Evolutionary conservation across 2,329 filamentous ascomycete genomes (phyloP), one percentile per base, ranked within the genome.

Genomic region (Fusarium sacchari): DNA sequence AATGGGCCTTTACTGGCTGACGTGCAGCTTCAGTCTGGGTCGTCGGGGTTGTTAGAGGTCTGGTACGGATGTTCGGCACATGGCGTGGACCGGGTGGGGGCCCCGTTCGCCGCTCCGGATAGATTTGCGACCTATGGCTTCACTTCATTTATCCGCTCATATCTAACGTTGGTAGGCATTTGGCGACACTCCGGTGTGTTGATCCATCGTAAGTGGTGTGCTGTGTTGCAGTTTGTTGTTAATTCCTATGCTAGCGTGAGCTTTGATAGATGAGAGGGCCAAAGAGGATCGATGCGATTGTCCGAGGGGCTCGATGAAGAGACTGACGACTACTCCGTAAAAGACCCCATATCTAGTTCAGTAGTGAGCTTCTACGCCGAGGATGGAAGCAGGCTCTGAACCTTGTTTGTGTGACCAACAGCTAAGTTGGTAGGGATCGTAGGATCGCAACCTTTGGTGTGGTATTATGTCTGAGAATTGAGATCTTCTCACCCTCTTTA

Each of bases 21-120:
- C 56, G 47, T 65, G 63, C 71, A 73, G 53, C 40, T 60, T 32
- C 43, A 63, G 50, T 71, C 64, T 76, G 73, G 61, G 73, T 65
- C 61, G 71, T 74, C 75, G 71, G 71, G 53, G 65, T 64, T 65
- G 55, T 75, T 57, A 72, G 53, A 66, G 67, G 69, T 52, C 52
- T 67, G 52, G 36, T 57, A 64, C 76, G 76, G 76, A 74, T 68
- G 65, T 78, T 70, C 76, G 76, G 76, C 76, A 78, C 76, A 64
- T 77, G 74, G 76, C 71, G 76, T 74, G 62, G 56, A 60, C 63
- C 30, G 75, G 60, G 74, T 73, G 66, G 64, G 57, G 60, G 53
- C 42, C 42, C 50, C 46, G 69, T 68, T 65, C 66, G 76, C 74
- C 66, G 72, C 71, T 69, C 71, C 69, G 72, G 67, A 58, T 71